These are phyloP conservation scores for Alternaria infectoria DNA, from an alignment of 2,329 filamentous ascomycete species.

Conservation along the genomic window DNA sequence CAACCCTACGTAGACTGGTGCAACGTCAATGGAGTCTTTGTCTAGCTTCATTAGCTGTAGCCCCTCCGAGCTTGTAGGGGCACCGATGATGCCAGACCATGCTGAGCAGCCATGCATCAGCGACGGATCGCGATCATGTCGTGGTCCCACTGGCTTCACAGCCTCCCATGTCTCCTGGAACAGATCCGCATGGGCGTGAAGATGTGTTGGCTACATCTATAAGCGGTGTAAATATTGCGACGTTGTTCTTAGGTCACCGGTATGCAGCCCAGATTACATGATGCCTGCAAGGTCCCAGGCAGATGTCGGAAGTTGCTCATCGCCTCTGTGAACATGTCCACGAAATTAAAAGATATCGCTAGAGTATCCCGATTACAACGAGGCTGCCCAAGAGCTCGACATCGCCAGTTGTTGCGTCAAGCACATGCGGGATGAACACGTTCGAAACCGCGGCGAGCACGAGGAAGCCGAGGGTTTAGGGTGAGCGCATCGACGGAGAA, in stretches of 20 bases:
- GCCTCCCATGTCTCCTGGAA: neutral
- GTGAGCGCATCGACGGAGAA: too few relatives aligned
- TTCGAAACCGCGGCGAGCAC: too few relatives aligned
- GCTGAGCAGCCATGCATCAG: neutral
- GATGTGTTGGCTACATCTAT: too few relatives aligned
- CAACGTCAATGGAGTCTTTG: rapidly evolving
- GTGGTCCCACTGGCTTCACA: neutral
- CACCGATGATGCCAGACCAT: rapidly evolving
- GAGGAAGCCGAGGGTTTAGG: too few relatives aligned
- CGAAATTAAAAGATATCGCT: too few relatives aligned
- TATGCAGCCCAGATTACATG: rapidly evolving
- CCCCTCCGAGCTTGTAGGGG: neutral
- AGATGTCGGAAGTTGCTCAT: neutral
- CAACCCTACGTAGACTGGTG: neutral
- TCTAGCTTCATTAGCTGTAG: neutral
- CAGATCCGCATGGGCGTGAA: too few relatives aligned
- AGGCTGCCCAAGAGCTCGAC: too few relatives aligned
- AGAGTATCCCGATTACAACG: too few relatives aligned
- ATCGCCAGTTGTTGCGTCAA: too few relatives aligned
- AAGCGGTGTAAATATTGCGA: neutral
- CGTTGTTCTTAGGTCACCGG: neutral
- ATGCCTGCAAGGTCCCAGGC: neutral
- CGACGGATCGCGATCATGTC: neutral
- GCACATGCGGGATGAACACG: too few relatives aligned
- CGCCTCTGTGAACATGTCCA: too few relatives aligned